Conservation (phyloP, 2,329 filamentous ascomycete genomes). For the Xylaria sp. region DNA sequence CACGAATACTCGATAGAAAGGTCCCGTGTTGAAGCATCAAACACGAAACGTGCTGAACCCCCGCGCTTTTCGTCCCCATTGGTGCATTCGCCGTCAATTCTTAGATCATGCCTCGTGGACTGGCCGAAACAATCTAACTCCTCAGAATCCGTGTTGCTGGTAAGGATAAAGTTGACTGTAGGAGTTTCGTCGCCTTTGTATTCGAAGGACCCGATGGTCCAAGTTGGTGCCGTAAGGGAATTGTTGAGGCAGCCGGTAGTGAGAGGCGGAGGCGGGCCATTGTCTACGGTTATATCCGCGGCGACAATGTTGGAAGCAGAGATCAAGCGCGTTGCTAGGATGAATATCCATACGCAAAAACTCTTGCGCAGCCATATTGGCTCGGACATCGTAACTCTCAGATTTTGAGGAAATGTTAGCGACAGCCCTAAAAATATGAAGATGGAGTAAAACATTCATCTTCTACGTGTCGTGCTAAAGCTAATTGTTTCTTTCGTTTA, state of each 20-base stretch:
- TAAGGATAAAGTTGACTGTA: slow-evolving; percentile 8
- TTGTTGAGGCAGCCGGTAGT: slow-evolving; percentile 11
- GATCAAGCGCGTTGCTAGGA: background rate
- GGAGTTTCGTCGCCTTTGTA: background rate
- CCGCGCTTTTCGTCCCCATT: background rate
- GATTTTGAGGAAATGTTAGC: background rate
- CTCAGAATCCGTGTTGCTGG: background rate
- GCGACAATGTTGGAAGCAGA: background rate
- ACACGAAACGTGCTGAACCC: background rate
- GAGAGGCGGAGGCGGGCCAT: slow-evolving; percentile 4
- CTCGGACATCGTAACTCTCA: background rate
- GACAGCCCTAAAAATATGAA: background rate
- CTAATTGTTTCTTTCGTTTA: background rate
- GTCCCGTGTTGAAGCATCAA: background rate
- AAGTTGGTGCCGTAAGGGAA: slow-evolving; percentile 17
- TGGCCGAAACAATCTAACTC: slow-evolving; percentile 8
- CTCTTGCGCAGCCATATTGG: background rate
- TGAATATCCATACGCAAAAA: background rate
- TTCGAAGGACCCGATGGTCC: slow-evolving; percentile 9
- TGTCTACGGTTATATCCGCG: background rate
- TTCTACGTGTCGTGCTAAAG: background rate
- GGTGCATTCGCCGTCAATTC: background rate
- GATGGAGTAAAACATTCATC: background rate
- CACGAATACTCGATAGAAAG: slow-evolving; percentile 7
- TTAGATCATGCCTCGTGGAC: background rate